Conservation (phyloP, 441 rosid genomes). For the Geranium incanum region DNA sequence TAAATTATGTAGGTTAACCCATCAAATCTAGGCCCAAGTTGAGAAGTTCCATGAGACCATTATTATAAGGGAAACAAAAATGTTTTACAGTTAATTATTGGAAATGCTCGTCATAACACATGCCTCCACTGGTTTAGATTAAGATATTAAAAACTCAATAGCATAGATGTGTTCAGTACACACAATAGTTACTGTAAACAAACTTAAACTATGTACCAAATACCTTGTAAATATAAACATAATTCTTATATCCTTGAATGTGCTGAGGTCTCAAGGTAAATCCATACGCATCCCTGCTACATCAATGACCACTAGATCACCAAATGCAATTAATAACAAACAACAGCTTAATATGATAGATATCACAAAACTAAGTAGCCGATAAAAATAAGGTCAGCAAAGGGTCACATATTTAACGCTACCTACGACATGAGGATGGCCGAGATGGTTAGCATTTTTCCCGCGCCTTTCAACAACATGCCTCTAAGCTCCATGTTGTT, state of each 20-base stretch:
- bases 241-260: slow-evolving; percentile 48
- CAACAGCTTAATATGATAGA: neutral
- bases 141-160: neutral
- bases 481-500: too few relatives aligned
- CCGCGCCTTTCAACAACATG: too few relatives aligned
- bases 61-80: neutral
- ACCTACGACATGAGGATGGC: too few relatives aligned
- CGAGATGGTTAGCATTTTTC: too few relatives aligned
- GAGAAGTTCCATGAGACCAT: neutral
- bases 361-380: neutral
- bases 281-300: slow-evolving; percentile 59
- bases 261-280: slow-evolving; percentile 75
- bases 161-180: neutral
- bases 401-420: neutral
- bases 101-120: neutral
- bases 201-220: neutral
- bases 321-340: neutral
- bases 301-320: slow-evolving; percentile 14
- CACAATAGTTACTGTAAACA: neutral
- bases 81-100: neutral
- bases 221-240: slow-evolving; percentile 45
- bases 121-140: neutral
- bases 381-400: neutral
- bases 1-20: neutral
- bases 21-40: neutral